Base-by-base conservation (phyloP, 2,329 filamentous ascomycete species). In the Didymellaceae sp. region DNA sequence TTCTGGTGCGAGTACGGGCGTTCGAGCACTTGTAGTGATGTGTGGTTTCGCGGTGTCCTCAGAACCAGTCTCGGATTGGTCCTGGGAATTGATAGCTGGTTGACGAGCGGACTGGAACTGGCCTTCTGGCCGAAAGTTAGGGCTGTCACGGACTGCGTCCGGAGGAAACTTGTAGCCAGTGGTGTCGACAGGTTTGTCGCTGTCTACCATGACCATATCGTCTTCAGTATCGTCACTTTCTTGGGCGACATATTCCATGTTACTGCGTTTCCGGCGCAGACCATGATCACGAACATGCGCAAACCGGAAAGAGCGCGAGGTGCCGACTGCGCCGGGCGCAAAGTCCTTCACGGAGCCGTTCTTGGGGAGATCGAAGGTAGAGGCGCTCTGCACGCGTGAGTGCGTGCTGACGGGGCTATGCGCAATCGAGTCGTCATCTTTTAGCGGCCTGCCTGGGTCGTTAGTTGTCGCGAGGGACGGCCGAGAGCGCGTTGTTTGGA, bases 151-250 rank as follows among this genome's bases (percentile, higher is more conserved):
- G n/a, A 57, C 45, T 6, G 61, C 32, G 24, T 70, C 63, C 9
- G 58, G 43, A 2, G 61, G 48, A 34, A 56, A 59, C 9, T 60
- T 61, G 55, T 59, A 63, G 45, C 52, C 63, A 24, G 56, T 44
- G 25, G 65, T 61, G 28, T 63, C 61, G 17, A 57, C 57, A 6
- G 55, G 47, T 28, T 61, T 55, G n/a, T 54, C 54, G 22, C 57
- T 57, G 14, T 61, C 65, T 5, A 66, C 60, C 14, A 64, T 43
- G 20, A 62, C 64, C 34, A 65, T 26, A 17, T 71, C 70, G 38
- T 70, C 66, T 22, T 68, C 66, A 3, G 63, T 68, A 25, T 68
- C 63, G 52, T 71, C 68, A 43, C 68, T 71, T 11, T 64, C 63
- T 21, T 69, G 62, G 14, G 59, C 62, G 14, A 34, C 54, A 3